These are phyloP conservation scores for Selaginella moellendorffii DNA, from an alignment of 75 land plant species.

Conservation along the genomic window DNA sequence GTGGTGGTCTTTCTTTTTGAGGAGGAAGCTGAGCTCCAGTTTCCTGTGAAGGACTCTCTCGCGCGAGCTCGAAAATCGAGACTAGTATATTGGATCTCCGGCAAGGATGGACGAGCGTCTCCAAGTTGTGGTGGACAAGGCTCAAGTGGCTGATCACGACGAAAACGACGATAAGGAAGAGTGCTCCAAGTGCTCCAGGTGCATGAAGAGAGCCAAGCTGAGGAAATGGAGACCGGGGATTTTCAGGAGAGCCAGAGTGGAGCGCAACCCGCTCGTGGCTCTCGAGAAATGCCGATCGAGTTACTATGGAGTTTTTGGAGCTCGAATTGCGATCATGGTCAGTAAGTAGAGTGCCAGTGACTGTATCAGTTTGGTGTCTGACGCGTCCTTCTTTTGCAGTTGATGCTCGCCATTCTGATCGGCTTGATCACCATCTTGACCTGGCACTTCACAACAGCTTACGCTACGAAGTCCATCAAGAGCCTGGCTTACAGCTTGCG, in stretches of 20 bases:
- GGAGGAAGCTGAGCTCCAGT: too few species aligned
- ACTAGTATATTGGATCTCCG: too few species aligned
- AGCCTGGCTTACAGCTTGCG: conserved; percentile 59
- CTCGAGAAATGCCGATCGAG: not conserved
- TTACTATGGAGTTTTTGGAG: conserved; percentile 36
- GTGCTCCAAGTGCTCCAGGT: not conserved
- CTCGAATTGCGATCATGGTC: conserved; percentile 76
- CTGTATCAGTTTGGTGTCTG: not conserved
- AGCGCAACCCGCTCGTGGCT: too few species aligned
- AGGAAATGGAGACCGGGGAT: too few species aligned
- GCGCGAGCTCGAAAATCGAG: too few species aligned
- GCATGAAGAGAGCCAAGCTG: too few species aligned
- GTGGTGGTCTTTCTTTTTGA: too few species aligned
- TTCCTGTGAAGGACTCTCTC: too few species aligned
- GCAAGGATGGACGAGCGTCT: too few species aligned
- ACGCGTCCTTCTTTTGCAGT: conserved; percentile 30
- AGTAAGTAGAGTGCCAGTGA: not conserved
- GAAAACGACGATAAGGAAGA: not conserved
- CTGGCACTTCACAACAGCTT: conserved; percentile 65
- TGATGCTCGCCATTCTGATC: conserved; percentile 65
- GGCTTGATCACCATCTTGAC: conserved; percentile 64
- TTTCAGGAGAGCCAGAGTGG: too few species aligned
- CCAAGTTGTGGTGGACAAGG: not conserved
- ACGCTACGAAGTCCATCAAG: conserved; percentile 51
- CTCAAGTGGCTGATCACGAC: not conserved